Percentiles rank a stretch among this genome's conserved stretches.
phyloP scores from a whole-genome alignment of 345 rosid genomes.

The Mallotus nudiflorus region DNA sequence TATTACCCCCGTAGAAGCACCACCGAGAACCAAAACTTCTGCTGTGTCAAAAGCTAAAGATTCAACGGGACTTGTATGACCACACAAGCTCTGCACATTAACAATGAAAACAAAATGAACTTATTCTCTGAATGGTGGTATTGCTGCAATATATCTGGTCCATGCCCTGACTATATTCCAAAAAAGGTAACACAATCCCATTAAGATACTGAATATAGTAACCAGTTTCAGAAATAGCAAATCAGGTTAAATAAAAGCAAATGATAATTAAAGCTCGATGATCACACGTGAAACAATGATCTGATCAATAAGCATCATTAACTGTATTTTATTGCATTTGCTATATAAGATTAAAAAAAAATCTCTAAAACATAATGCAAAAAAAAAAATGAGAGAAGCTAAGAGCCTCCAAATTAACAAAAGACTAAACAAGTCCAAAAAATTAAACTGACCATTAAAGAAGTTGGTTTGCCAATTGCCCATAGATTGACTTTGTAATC shows the following conservation, averaged over 20 bases:
- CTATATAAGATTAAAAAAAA: background rate
- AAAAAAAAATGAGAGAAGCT: background rate
- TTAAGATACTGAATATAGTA: background rate
- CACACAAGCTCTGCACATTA: constrained; percentile 59
- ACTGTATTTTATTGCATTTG: background rate
- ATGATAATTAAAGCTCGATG: background rate
- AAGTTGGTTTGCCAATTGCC: constrained; percentile 85
- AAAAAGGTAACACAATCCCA: background rate
- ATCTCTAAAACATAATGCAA: background rate
- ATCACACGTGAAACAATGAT: background rate
- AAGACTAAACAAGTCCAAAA: background rate
- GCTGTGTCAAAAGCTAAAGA: constrained; percentile 61
- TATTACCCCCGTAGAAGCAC: constrained; percentile 69
- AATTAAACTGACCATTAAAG: constrained; percentile 64
- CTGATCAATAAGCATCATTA: background rate
- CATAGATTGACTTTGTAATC: constrained; percentile 90
- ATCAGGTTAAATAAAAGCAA: background rate
- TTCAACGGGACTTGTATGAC: constrained; percentile 69
- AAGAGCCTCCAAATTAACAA: background rate
- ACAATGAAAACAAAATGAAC: constrained; percentile 5
- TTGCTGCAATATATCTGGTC: background rate
- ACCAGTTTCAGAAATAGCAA: background rate
- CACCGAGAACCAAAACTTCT: constrained; percentile 68
- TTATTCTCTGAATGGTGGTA: constrained; percentile 11
- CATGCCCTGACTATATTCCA: background rate